Conservation (phyloP, 768 basidiomycete species). For the Suillus clintonianus region DNA sequence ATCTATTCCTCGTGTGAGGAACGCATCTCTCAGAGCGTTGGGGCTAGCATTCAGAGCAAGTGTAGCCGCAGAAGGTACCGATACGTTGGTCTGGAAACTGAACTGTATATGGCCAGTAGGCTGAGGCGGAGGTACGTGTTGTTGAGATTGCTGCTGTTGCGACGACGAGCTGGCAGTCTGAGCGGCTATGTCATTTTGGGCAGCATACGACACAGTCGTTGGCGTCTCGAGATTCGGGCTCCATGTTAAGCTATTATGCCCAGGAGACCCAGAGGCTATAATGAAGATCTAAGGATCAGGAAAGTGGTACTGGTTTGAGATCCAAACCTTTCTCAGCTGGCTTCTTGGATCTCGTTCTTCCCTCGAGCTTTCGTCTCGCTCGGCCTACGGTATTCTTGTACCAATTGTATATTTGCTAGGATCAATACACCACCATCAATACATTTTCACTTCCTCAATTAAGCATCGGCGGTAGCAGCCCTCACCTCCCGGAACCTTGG, state of each 20-base stretch:
- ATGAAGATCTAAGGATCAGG: constrained; percentile 8
- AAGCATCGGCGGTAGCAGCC: neutral
- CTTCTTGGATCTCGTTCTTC: constrained; percentile 52
- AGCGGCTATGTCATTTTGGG: constrained; percentile 16
- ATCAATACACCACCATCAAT: constrained; percentile 1
- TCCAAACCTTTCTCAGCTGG: constrained; percentile 49
- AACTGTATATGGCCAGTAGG: constrained; percentile 44
- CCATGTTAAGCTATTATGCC: constrained; percentile 36
- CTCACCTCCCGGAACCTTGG: constrained; percentile 62
- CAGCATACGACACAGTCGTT: constrained; percentile 41
- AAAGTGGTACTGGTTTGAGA: constrained; percentile 6
- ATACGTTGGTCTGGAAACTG: constrained; percentile 43
- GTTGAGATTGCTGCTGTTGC: constrained; percentile 30
- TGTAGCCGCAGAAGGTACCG: constrained; percentile 37
- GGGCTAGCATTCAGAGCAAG: constrained; percentile 31
- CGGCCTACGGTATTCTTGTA: constrained; percentile 72
- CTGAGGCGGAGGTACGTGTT: constrained; percentile 17
- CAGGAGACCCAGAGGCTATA: constrained; percentile 17
- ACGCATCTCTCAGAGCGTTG: constrained; percentile 32
- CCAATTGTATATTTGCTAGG: constrained; percentile 36
- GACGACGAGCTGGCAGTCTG: constrained; percentile 34
- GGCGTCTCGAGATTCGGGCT: constrained; percentile 38
- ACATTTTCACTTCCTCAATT: neutral
- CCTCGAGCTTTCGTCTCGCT: constrained; percentile 57
- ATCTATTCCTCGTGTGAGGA: constrained; percentile 42